These are phyloP conservation scores for Cryptosporidium ryanae DNA, from an alignment of 169 alveolate species.

Conservation along the genomic window DNA sequence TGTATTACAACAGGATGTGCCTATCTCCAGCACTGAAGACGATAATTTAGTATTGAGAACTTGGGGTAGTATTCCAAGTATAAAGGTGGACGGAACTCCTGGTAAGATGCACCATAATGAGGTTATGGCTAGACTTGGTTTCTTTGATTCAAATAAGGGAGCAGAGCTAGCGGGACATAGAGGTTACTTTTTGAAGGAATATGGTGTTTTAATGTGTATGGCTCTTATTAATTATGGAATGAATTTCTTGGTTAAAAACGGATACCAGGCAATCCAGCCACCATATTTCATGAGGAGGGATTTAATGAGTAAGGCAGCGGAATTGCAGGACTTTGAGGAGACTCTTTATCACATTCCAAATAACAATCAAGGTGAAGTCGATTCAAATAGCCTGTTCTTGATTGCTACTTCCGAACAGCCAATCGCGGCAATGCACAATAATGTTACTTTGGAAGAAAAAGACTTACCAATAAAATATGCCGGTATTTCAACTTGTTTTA, in stretches of 20 bases:
- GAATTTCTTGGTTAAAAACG: conserved; percentile 89
- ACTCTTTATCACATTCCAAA: conserved; percentile 89
- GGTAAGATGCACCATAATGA: conserved; percentile 94
- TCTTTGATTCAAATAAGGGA: conserved; percentile 92
- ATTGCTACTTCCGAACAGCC: conserved; percentile 99
- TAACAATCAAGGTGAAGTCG: conserved; percentile 38
- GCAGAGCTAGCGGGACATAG: conserved; percentile 97
- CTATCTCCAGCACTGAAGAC: conserved; percentile 93
- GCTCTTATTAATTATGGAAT: conserved; percentile 96
- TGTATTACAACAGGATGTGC: conserved; percentile 91
- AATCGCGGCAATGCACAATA: conserved; percentile 94
- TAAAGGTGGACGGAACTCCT: conserved; percentile 86
- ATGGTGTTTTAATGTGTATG: conserved; percentile 94
- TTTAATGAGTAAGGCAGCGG: conserved; percentile 96
- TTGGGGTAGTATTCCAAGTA: conserved; percentile 91
- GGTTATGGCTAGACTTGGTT: conserved; percentile 90
- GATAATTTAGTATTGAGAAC: conserved; percentile 89
- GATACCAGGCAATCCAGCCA: conserved; percentile 97
- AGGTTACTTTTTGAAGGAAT: conserved; percentile 96
- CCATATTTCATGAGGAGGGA: conserved; percentile 96
- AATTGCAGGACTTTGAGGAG: conserved; percentile 97
- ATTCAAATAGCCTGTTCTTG: conserved; percentile 88
- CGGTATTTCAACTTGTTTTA: conserved; percentile 97
- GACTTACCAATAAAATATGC: conserved; percentile 93
- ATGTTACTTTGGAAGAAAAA: conserved; percentile 85